These are phyloP conservation scores for Skeletonema costatum DNA, from an alignment of 108 stramenopile species.

Conservation along the genomic window DNA sequence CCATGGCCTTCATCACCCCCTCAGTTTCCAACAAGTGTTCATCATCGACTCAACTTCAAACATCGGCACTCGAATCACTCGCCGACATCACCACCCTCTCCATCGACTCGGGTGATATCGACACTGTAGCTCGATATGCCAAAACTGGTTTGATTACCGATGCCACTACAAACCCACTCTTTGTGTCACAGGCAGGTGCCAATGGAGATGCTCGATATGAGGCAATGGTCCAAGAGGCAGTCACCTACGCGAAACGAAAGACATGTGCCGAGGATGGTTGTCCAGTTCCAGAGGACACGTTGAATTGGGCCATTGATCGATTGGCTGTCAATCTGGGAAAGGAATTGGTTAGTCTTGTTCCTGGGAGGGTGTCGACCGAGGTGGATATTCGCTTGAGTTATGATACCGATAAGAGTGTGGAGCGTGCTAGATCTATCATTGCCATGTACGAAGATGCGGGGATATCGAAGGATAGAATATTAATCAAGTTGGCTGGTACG, in stretches of 20 bases:
- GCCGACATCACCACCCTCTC: constrained; percentile 80
- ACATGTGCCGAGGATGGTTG: constrained; percentile 63
- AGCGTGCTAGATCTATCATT: constrained; percentile 90
- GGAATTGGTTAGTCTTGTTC: constrained; percentile 82
- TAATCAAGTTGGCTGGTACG: constrained; percentile 98
- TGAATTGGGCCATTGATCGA: constrained; percentile 89
- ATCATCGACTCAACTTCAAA: constrained; percentile 5
- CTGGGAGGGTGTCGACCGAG: constrained; percentile 96
- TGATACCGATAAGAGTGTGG: constrained; percentile 87
- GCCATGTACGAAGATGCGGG: constrained; percentile 90
- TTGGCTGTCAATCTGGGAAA: constrained; percentile 95
- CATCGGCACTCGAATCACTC: constrained; percentile 69
- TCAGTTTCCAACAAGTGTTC: neutral
- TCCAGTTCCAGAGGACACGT: constrained; percentile 34
- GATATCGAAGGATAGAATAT: constrained; percentile 75
- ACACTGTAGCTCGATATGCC: constrained; percentile 72
- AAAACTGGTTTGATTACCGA: constrained; percentile 81
- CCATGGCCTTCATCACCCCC: constrained; percentile 1
- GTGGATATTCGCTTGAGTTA: constrained; percentile 95
- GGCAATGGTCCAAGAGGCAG: constrained; percentile 76
- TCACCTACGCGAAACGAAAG: constrained; percentile 73
- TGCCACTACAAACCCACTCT: constrained; percentile 94
- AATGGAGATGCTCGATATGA: constrained; percentile 80
- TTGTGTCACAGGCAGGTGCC: constrained; percentile 82
- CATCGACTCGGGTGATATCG: constrained; percentile 87